Conservation (phyloP, 148 eudicot genomes). For the Chenopodium quinoa region DNA sequence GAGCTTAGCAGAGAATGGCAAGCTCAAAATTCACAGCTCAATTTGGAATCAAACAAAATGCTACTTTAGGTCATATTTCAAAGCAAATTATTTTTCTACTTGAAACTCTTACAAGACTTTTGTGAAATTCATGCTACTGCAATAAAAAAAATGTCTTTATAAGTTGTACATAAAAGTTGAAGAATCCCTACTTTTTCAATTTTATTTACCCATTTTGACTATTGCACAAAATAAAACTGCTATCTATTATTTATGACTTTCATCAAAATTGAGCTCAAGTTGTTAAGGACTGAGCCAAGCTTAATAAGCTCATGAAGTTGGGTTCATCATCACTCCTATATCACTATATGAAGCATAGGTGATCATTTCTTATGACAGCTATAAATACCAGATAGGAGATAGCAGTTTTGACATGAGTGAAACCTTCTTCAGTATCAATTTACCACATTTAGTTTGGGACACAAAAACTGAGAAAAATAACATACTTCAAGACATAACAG, state of each 20-base stretch:
- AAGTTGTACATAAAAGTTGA: not conserved
- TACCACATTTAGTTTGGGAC: too few species aligned
- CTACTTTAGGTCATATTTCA: not conserved
- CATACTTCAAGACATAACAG: not conserved
- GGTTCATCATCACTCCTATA: not conserved
- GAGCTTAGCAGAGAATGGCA: not conserved
- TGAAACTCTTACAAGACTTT: not conserved
- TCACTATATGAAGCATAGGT: not conserved
- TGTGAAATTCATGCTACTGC: not conserved
- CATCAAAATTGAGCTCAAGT: not conserved
- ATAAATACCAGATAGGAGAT: not conserved
- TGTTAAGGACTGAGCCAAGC: not conserved
- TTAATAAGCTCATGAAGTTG: not conserved
- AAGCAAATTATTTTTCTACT: not conserved
- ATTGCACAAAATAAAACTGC: too few species aligned
- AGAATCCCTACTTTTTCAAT: too few species aligned
- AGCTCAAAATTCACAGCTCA: not conserved
- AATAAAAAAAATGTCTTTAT: too few species aligned
- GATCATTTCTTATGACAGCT: not conserved
- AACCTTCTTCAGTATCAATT: not conserved
- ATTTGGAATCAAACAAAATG: not conserved
- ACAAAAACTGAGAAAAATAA: conserved; percentile 1
- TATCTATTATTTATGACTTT: too few species aligned
- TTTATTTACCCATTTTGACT: too few species aligned
- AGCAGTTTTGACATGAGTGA: not conserved